A percentile compares a stretch with the other conserved stretches of the same genome.
phyloP scores from a whole-genome alignment of 176 grass and related monocot species.

The Melocanna baccifera region DNA sequence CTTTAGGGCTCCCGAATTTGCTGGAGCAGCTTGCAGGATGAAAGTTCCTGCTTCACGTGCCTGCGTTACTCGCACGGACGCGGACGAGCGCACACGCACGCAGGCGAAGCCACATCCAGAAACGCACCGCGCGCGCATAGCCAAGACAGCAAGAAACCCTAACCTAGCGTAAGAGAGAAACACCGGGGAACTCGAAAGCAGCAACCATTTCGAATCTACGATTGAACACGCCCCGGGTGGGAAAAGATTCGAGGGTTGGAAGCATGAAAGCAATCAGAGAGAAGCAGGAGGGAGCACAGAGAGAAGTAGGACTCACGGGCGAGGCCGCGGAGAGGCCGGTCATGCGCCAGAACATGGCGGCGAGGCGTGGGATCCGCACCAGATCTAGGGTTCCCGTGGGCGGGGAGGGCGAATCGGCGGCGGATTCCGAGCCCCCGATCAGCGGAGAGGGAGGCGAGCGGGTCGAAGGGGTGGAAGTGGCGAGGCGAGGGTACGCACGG shows the following conservation, averaged over 20 bases:
- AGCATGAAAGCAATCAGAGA: background rate
- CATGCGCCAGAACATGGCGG: conserved; percentile 51
- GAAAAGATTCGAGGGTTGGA: background rate
- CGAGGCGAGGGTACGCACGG: too few species aligned
- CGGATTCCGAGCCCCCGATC: background rate
- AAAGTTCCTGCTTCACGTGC: background rate
- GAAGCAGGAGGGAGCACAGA: background rate
- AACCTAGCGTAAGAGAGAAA: background rate
- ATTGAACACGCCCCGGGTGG: background rate
- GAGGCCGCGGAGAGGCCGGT: conserved; percentile 52
- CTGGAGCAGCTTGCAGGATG: background rate
- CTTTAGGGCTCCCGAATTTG: background rate
- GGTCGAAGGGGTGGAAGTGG: background rate
- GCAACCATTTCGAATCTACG: too few species aligned
- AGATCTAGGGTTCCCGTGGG: conserved; percentile 54
- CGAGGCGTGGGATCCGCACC: conserved; percentile 28
- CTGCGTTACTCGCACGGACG: background rate
- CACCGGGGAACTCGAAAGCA: background rate
- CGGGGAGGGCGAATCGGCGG: background rate
- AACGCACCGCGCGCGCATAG: too few species aligned
- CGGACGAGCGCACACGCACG: background rate
- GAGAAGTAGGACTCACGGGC: conserved; percentile 32
- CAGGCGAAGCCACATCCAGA: background rate
- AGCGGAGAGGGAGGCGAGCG: background rate
- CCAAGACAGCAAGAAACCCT: background rate